phyloP scores from a whole-genome alignment of 1,284 basidiomycete species.

The Naganishia sp. region DNA sequence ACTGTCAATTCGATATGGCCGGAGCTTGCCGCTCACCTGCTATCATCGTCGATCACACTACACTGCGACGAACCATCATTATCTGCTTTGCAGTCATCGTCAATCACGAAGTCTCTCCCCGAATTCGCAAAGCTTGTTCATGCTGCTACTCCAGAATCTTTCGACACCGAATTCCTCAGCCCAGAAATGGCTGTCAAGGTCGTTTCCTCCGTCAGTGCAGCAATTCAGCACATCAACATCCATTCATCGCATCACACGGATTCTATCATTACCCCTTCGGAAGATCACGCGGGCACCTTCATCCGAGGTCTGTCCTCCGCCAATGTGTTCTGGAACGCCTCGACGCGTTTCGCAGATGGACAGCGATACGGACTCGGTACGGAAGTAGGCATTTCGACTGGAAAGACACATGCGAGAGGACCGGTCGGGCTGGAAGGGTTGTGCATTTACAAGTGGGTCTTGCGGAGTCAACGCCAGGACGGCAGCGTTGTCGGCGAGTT shows the following conservation, averaged over 20 bases:
- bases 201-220: constrained; percentile 68
- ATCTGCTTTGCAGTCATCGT: constrained; percentile 54
- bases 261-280: constrained; percentile 82
- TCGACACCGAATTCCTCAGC: constrained; percentile 83
- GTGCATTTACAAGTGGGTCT: constrained; percentile 91
- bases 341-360: constrained; percentile 94
- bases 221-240: constrained; percentile 85
- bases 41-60: constrained; percentile 70
- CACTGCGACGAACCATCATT: constrained; percentile 74
- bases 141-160: constrained; percentile 65
- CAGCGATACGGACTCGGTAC: constrained; percentile 97
- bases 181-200: constrained; percentile 77
- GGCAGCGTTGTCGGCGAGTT: constrained; percentile 83
- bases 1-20: constrained; percentile 76
- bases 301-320: constrained; percentile 86
- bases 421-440: constrained; percentile 95
- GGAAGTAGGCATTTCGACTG: constrained; percentile 96
- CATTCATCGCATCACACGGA: constrained; percentile 97
- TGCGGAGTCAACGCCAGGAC: constrained; percentile 68
- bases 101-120: constrained; percentile 48
- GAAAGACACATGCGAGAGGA: constrained; percentile 92
- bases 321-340: constrained; percentile 91
- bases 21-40: constrained; percentile 70
- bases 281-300: constrained; percentile 68
- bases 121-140: constrained; percentile 58